Evolutionary conservation across 1,284 basidiomycete species (phyloP).

Genomic region (Puccinia novopanici): DNA sequence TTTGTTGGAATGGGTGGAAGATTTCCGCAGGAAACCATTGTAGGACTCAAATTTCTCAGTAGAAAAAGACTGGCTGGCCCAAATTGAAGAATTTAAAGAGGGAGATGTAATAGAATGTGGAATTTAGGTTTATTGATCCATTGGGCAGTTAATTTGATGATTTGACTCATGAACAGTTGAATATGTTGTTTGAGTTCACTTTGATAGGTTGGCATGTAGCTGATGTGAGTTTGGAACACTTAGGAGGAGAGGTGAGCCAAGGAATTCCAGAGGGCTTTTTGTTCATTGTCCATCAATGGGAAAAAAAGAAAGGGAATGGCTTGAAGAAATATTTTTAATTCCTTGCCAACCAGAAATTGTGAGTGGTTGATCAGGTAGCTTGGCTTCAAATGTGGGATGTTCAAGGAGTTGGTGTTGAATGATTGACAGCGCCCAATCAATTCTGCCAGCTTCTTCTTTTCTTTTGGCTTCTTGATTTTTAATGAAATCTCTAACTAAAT

Average conservation of each 20-base stretch:
- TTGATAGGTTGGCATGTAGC: constrained; percentile 16
- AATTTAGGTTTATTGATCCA: constrained; percentile 60
- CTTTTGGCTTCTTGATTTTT: too few species aligned
- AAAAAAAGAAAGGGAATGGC: constrained; percentile 60
- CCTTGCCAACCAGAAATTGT: constrained; percentile 59
- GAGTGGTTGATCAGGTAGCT: constrained; percentile 51
- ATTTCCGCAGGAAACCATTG: constrained; percentile 4
- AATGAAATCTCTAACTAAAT: neutral
- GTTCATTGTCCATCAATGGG: constrained; percentile 54
- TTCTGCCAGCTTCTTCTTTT: too few species aligned
- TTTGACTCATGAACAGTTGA: constrained; percentile 56
- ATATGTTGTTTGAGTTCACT: constrained; percentile 54
- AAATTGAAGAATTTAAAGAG: constrained; percentile 50
- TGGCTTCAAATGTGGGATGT: too few species aligned
- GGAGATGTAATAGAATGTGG: constrained; percentile 55
- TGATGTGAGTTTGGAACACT: constrained; percentile 59
- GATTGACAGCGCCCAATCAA: too few species aligned
- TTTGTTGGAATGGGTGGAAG: constrained; percentile 24
- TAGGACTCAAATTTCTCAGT: constrained; percentile 28
- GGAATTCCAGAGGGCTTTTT: constrained; percentile 57
- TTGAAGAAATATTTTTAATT: constrained; percentile 60
- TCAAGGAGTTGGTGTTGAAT: too few species aligned
- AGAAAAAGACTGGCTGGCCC: constrained; percentile 15
- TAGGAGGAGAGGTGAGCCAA: constrained; percentile 59
- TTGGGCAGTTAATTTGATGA: constrained; percentile 56